Evolutionary conservation across 306 rosid species (phyloP), one percentile per base, ranked within the genome.

Genomic region (Sesbania bispinosa): DNA sequence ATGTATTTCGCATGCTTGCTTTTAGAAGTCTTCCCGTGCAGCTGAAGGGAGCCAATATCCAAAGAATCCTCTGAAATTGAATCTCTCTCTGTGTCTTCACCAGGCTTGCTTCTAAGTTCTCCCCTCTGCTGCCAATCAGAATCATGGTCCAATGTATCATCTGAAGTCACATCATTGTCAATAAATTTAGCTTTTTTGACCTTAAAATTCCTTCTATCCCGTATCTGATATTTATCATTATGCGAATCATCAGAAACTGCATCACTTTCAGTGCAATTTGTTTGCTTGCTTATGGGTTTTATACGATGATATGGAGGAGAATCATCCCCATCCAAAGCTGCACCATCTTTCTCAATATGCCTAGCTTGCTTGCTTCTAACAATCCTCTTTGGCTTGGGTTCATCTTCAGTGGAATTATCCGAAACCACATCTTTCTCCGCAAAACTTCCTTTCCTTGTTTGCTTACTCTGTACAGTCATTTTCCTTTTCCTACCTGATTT

Each of bases 401-500:
- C 41, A 60, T 67, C 78, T 74, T 78, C 85, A 32, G 67, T 16
- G 11, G 87, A 43, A 76, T 72, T 32, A 45, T 85, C 88, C 0
- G 80, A 85, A 67, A 51, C 61, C 19, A 35, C 77, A 47, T 75
- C 79, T 61, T 60, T 83, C 45, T 74, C 82, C 53, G 46, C 20
- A 67, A 69, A 61, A 78, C 79, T 84, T 32, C 78, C 80, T 83
- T 86, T 94, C 89, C 88, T 82, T 67, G 71, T 54, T 50, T 74
- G 57, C 55, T 67, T 78, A 29, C 78, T 74, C 51, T 79, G 83
- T 16, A 21, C 70, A 23, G 77, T 38, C 82, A 67, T 74, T 75
- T 91, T 95, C 85, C 99, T 91, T 85, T 95, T 95, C 83, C 89
- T 81, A 41, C 79, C 74, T 30, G 78, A 82, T 68, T 89, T 89